A percentile compares a stretch with the other conserved stretches of the same genome.
phyloP scores from a whole-genome alignment of 257 asterid species.

The Coffea canephora region DNA sequence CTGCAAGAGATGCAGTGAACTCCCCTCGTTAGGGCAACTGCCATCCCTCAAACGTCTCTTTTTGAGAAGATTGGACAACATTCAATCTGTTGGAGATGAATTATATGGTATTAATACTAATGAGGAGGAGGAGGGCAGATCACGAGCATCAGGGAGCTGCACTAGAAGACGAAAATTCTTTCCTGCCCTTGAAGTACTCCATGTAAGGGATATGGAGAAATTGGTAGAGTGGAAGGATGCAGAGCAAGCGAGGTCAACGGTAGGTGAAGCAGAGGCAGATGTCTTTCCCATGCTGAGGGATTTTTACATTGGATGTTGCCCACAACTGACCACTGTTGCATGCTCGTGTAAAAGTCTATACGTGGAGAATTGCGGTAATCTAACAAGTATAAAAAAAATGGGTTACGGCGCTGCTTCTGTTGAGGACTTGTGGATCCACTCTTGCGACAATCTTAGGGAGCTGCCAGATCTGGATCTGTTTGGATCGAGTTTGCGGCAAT shows the following conservation, averaged over 20 bases:
- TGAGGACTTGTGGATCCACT: too few species aligned
- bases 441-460: too few species aligned
- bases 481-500: too few species aligned
- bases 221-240: slow-evolving; percentile 24
- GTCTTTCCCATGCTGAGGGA: slow-evolving; percentile 24
- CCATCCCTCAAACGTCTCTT: slow-evolving; percentile 18
- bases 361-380: too few species aligned
- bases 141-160: too few species aligned
- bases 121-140: too few species aligned
- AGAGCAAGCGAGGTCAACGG: too few species aligned
- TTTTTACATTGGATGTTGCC: slow-evolving; percentile 5
- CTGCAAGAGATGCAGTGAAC: slow-evolving; percentile 17
- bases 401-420: too few species aligned
- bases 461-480: too few species aligned
- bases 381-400: too few species aligned
- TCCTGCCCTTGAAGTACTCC: slow-evolving; percentile 20
- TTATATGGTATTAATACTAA: slow-evolving; percentile 15
- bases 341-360: too few species aligned
- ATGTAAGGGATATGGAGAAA: slow-evolving; percentile 10
- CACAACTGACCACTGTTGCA: slow-evolving; percentile 17
- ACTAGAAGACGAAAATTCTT: not conserved
- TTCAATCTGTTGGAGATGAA: not conserved
- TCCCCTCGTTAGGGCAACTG: slow-evolving; percentile 33
- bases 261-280: not conserved
- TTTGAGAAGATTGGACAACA: slow-evolving; percentile 4